Evolutionary conservation across 1,139 yeast species (phyloP).

Genomic region (Debaryomycetaceae sp.): DNA sequence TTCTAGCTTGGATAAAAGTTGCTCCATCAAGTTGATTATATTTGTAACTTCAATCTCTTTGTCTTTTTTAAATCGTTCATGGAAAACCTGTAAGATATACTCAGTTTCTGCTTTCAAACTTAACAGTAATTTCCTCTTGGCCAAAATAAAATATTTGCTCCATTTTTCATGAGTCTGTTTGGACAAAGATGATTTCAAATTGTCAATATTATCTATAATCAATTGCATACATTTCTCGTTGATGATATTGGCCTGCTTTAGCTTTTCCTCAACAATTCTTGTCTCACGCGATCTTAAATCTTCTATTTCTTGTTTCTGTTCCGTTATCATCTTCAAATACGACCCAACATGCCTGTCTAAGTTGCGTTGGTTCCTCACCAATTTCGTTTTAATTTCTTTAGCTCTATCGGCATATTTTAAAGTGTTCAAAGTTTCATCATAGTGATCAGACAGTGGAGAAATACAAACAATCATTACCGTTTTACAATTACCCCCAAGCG

Average conservation of each 20-base stretch:
- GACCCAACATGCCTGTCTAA: slow-evolving; percentile 86
- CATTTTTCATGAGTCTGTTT: slow-evolving; percentile 44
- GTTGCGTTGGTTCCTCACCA: slow-evolving; percentile 70
- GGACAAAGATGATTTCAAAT: slow-evolving; percentile 34
- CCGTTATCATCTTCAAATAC: slow-evolving; percentile 80
- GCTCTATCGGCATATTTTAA: slow-evolving; percentile 89
- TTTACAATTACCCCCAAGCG: slow-evolving; percentile 92
- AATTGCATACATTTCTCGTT: slow-evolving; percentile 34
- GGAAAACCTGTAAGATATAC: slow-evolving; percentile 17
- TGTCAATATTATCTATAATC: slow-evolving; percentile 39
- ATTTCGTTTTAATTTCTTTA: slow-evolving; percentile 82
- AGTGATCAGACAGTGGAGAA: slow-evolving; percentile 80
- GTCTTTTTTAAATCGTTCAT: slow-evolving; percentile 3
- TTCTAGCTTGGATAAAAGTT: slow-evolving; percentile 25
- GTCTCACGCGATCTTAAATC: slow-evolving; percentile 59
- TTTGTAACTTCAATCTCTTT: slow-evolving; percentile 3
- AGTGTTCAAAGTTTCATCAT: slow-evolving; percentile 89
- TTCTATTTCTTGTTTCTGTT: slow-evolving; percentile 75
- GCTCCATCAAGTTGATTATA: slow-evolving; percentile 22
- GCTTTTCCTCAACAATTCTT: slow-evolving; percentile 32
- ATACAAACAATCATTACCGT: slow-evolving; percentile 95
- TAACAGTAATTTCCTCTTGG: slow-evolving; percentile 55
- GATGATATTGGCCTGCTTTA: slow-evolving; percentile 26
- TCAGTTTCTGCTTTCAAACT: slow-evolving; percentile 40
- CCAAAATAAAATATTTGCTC: slow-evolving; percentile 48